phyloP scores from a whole-genome alignment of 2,329 filamentous ascomycete species.

The Uncinocarpus reesii region DNA sequence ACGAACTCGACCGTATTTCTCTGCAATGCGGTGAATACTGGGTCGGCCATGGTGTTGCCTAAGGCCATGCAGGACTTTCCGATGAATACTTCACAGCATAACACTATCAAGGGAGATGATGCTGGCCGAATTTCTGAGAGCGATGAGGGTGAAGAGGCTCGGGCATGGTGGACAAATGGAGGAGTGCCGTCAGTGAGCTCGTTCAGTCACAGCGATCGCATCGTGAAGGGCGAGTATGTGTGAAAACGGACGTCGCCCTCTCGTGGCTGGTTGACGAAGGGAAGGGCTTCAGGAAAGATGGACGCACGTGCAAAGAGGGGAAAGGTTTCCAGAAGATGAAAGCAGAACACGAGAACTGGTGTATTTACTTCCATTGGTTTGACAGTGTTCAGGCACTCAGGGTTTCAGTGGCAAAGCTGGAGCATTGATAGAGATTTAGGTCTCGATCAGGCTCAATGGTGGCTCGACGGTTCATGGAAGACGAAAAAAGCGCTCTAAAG shows the following conservation, averaged over 20 bases:
- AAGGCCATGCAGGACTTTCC: background rate
- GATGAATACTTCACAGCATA: background rate
- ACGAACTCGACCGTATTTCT: background rate
- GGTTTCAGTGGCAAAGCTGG: conserved; percentile 11
- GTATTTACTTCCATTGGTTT: conserved; percentile 4
- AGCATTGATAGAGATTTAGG: background rate
- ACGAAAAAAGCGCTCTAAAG: background rate
- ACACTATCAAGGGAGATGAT: background rate
- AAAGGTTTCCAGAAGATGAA: conserved; percentile 2
- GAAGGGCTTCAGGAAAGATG: background rate
- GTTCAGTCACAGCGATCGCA: conserved; percentile 3
- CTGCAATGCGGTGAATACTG: conserved; percentile 4
- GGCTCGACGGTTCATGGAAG: conserved; percentile 5
- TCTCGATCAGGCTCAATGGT: background rate
- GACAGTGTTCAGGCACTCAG: conserved; percentile 8
- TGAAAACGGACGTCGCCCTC: background rate
- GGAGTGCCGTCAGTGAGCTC: background rate
- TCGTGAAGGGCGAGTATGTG: background rate
- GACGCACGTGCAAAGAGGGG: background rate
- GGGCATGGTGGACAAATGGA: conserved; percentile 4
- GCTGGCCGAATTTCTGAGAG: background rate
- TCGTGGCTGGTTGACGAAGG: background rate
- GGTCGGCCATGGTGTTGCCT: background rate
- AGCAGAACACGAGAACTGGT: background rate
- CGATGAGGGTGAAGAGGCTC: background rate